These are phyloP conservation scores for Mycoemilia scoparia DNA, from an alignment of 192 early-diverging fungal species.

Conservation along the genomic window DNA sequence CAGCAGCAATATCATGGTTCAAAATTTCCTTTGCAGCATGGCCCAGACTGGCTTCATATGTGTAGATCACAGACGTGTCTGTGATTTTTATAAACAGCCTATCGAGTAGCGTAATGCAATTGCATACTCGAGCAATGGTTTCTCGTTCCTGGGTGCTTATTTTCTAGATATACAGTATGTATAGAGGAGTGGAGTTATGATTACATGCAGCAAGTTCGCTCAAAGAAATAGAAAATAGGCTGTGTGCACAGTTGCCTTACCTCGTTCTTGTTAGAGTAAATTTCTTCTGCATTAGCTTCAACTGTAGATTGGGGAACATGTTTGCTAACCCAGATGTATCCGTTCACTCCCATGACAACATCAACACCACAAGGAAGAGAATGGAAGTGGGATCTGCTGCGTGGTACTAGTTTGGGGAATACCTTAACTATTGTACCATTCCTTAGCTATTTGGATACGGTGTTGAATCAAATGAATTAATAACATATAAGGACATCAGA, in stretches of 20 bases:
- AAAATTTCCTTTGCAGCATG: conserved; percentile 46
- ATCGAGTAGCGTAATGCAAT: conserved; percentile 69
- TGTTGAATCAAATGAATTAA: conserved; percentile 12
- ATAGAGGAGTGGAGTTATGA: too few species aligned
- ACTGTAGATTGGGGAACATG: conserved; percentile 36
- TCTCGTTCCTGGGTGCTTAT: conserved; percentile 52
- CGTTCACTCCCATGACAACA: conserved; percentile 86
- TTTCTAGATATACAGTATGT: too few species aligned
- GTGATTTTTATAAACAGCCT: conserved; percentile 64
- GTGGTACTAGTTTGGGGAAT: conserved; percentile 73
- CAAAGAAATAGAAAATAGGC: conserved; percentile 50
- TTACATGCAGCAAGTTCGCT: too few species aligned
- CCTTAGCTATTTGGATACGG: too few species aligned
- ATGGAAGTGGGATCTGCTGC: conserved; percentile 90
- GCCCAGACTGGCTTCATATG: conserved; percentile 65
- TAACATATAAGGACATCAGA: neutral
- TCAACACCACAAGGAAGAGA: conserved; percentile 81
- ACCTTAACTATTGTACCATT: conserved; percentile 68
- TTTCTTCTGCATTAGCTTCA: conserved; percentile 58
- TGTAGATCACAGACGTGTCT: conserved; percentile 75
- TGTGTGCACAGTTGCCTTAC: too few species aligned
- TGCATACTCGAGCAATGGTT: conserved; percentile 76
- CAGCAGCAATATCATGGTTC: conserved; percentile 23
- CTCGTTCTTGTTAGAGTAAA: conserved; percentile 86
- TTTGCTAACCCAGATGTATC: conserved; percentile 91